Evolutionary conservation across 768 basidiomycete genomes (phyloP).

Genomic region (Solioccasus polychromus): DNA sequence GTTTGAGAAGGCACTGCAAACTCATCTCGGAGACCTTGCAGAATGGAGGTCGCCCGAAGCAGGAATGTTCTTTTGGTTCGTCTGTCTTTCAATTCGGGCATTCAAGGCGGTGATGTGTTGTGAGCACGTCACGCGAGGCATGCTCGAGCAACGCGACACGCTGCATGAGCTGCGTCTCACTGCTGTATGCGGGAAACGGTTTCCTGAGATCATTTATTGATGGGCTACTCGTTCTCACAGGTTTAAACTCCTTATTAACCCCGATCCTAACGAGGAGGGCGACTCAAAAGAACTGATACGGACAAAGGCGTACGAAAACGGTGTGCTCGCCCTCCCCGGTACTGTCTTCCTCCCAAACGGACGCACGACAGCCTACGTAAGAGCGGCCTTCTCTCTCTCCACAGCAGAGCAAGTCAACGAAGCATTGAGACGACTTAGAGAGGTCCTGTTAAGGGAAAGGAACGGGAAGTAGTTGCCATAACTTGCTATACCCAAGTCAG

Average conservation of each 20-base stretch:
- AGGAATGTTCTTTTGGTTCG: conserved; percentile 89
- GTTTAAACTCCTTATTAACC: conserved; percentile 63
- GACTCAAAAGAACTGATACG: conserved; percentile 75
- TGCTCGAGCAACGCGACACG: neutral
- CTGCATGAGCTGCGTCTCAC: conserved; percentile 5
- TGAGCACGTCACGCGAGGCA: conserved; percentile 5
- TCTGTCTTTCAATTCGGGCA: conserved; percentile 11
- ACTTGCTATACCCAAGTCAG: neutral
- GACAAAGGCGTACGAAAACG: conserved; percentile 71
- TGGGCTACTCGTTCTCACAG: conserved; percentile 32
- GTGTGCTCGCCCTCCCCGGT: conserved; percentile 89
- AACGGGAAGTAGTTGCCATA: conserved; percentile 5
- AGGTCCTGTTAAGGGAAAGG: conserved; percentile 33
- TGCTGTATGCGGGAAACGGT: conserved; percentile 1
- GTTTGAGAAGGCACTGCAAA: conserved; percentile 74
- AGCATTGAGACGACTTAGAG: conserved; percentile 61
- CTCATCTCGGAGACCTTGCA: conserved; percentile 74
- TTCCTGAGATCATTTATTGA: conserved; percentile 19
- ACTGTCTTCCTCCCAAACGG: conserved; percentile 76
- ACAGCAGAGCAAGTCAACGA: conserved; percentile 67
- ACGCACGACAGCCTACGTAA: conserved; percentile 67
- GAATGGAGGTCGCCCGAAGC: conserved; percentile 71
- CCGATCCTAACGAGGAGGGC: conserved; percentile 37
- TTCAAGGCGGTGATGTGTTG: conserved; percentile 3
- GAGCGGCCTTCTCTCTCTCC: conserved; percentile 78